Percentiles rank a stretch among this genome's conserved stretches.
These are phyloP conservation scores for Cutaneotrichosporon cutaneum DNA, from an alignment of 1,284 basidiomycete genomes.

Conservation along the genomic window DNA sequence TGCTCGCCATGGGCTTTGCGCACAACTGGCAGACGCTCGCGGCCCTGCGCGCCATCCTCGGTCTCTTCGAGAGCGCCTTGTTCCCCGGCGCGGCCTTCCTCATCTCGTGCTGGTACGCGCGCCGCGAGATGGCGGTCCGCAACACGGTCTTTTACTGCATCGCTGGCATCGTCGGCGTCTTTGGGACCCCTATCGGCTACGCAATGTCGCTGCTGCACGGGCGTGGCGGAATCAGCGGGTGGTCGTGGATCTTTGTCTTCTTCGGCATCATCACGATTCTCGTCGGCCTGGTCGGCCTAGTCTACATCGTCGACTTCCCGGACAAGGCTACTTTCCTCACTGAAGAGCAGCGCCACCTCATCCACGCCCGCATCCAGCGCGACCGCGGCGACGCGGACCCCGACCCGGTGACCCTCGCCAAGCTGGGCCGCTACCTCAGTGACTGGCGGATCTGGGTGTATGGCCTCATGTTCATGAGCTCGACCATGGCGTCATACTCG, in stretches of 20 bases:
- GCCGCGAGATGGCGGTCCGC: slow-evolving; percentile 50
- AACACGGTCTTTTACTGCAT: slow-evolving; percentile 52
- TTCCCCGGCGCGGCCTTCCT: slow-evolving; percentile 53
- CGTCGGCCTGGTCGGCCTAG: slow-evolving; percentile 11
- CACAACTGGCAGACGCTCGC: slow-evolving; percentile 34
- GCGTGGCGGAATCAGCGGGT: slow-evolving; percentile 9
- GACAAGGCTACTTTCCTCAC: slow-evolving; percentile 20
- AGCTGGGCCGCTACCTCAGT: slow-evolving; percentile 40
- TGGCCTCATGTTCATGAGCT: slow-evolving; percentile 49
- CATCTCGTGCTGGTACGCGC: slow-evolving; percentile 53
- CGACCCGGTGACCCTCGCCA: slow-evolving; percentile 48
- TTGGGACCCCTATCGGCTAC: slow-evolving; percentile 17
- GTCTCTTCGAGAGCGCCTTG: slow-evolving; percentile 46
- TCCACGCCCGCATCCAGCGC: slow-evolving; percentile 18
- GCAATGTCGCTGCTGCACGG: slow-evolving; percentile 18
- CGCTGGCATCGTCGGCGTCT: slow-evolving; percentile 21
- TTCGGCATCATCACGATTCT: slow-evolving; percentile 20
- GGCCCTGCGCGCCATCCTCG: slow-evolving; percentile 42
- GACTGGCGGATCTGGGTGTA: slow-evolving; percentile 55
- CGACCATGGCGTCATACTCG: slow-evolving; percentile 22
- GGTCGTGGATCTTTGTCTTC: slow-evolving; percentile 24
- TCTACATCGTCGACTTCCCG: slow-evolving; percentile 22
- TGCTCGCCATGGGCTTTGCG: slow-evolving; percentile 38
- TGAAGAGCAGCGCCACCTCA: slow-evolving; percentile 13
- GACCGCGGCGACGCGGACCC: slow-evolving; percentile 47